Base-by-base conservation (phyloP, 1,139 yeast genomes). In the Yamadazyma atlantica region DNA sequence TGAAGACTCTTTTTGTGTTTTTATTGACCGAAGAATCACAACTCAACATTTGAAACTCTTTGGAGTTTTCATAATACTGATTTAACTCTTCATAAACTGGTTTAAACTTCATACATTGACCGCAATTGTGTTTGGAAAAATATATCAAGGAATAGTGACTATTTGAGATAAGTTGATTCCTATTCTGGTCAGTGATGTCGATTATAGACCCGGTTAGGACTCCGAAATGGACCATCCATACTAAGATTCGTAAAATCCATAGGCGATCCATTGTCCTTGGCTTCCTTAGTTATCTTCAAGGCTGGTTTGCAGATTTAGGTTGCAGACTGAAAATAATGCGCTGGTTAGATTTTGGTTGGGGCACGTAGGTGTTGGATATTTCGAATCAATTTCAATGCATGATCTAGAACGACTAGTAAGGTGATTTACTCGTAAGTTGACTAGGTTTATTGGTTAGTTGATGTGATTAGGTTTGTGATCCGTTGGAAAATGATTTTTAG, bases 111-210 rank as follows among this genome's bases (percentile, higher is more conserved):
- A 49, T 43, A 50, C 79, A 73, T 42, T 59, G 66, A 37, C 51
- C 47, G 46, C 79, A 73, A 12, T 50, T 46, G 4, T 66, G 64
- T 5, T 69, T 62, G 39, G 57, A 63, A 44, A 73, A 73, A 49
- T 67, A 69, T 16, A 73, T 66, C 32, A 73, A 55, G 4, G 77
- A 64, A 45, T 53, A 66, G 13, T 53, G 51, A 14, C 65, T 56
- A 14, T 44, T 37, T 5, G 47, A 12, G 8, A 49, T 34, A 6
- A 43, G 30, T 12, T 36, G 29, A 9, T 27, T n/a, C 15, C 19
- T 33, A 32, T 43, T 44, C 1, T 22, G 13, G 10, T 28, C 30
- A 16, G 11, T 28, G 19, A 28, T 28, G 19, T 14, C 13, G 4
- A 28, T 4, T 10, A 28, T 16, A 9, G 30, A 3, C 4, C 13